Conservation (phyloP, 305 asterid genomes). For the Rubia occidens region DNA sequence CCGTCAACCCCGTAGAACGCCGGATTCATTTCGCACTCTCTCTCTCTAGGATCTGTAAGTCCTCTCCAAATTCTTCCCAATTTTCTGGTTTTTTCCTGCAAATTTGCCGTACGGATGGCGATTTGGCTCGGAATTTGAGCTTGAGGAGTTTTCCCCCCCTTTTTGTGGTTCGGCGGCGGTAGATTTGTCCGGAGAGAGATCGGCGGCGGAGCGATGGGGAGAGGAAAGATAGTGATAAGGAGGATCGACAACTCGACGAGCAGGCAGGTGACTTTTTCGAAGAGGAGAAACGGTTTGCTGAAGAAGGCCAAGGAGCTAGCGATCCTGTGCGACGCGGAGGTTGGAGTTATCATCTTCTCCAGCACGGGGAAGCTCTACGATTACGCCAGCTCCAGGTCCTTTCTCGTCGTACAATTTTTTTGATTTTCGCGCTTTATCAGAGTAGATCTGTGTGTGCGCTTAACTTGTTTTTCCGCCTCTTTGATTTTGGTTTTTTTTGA, state of each 20-base stretch:
- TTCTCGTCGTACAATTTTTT: not conserved
- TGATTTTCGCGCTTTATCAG: not conserved
- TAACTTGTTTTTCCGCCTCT: not conserved
- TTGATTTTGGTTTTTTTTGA: not conserved
- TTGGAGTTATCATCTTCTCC: conserved; percentile 37
- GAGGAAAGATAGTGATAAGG: conserved; percentile 34
- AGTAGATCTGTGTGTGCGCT: not conserved
- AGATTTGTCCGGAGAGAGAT: not conserved
- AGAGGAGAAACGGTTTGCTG: conserved; percentile 33
- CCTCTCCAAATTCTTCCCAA: not conserved
- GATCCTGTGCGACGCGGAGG: conserved; percentile 33
- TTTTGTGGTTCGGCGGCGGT: not conserved
- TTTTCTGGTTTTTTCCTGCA: not conserved
- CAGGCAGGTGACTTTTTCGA: conserved; percentile 36
- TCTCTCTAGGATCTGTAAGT: not conserved
- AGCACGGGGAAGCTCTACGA: conserved; percentile 33
- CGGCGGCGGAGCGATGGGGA: conserved; percentile 22
- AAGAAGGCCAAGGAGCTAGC: conserved; percentile 36
- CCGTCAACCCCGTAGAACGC: not conserved
- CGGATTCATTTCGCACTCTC: not conserved
- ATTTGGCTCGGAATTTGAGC: not conserved
- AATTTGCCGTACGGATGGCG: not conserved
- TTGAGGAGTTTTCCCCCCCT: not conserved
- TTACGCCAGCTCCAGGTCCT: conserved; percentile 28
- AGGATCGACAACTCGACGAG: conserved; percentile 38